Base-by-base conservation (phyloP, 2,329 filamentous ascomycete genomes). In the Pseudocercospora eumusae region DNA sequence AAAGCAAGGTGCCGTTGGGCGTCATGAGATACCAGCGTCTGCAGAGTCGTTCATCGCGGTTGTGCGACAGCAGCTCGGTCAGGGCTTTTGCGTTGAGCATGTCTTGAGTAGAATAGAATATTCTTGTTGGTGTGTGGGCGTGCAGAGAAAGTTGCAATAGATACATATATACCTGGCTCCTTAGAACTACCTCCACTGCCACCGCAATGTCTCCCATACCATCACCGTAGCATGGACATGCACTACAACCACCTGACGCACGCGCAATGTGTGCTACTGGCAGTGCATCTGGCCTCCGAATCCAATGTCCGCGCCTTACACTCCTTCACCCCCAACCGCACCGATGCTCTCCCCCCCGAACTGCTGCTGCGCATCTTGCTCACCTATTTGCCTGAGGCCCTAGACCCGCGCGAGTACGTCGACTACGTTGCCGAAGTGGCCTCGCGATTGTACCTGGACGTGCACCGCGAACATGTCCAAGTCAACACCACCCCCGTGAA, bases 351-450 rank as follows among this genome's bases (percentile, higher is more conserved):
- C 59, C 81, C 83, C 27, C 82, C 84, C 49, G 85, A 89, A 60
- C 78, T 92, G 13, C 73, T 91, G 23, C 80, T 95, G 61, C 86
- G 88, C 49, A 86, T 95, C 57, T 77, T 96, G 21, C 82, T 96
- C 50, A 91, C 88, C 20, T 91, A 88, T 72, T 81, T 96, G 0
- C 91, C 92, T 25, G 90, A 93, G 75, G 88, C 84, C 47, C 72
- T 86, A 4, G 83, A 84, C 4, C 86, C 91, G 4, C 76, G 76
- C n/a, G 74, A 80, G 50, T 93, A 93, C 72, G 78, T 85, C 18
- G 78, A 79, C 13, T 83, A 91, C 56, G 71, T 92, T 18, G 76
- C 83, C 68, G 82, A 86, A 57, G 77, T 92, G 63, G 80, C 79
- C 44, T 77, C 78, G 4, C 79, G 78, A 56, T 75, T 81, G 20